Base-by-base conservation (phyloP, 1,139 yeast species). In the Yamadazyma trypodendri region DNA sequence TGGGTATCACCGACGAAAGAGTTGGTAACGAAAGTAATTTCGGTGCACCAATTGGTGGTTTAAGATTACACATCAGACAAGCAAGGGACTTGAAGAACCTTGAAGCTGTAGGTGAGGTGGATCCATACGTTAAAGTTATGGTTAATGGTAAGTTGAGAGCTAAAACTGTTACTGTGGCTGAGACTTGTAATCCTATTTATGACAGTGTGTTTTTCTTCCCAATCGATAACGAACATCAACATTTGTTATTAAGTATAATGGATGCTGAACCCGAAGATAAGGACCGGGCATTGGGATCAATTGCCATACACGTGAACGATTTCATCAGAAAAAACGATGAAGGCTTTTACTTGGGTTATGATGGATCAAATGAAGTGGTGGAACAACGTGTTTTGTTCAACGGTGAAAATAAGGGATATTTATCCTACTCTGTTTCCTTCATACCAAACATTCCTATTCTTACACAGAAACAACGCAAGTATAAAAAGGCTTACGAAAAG, bases 31-130 rank as follows among this genome's bases (percentile, higher is more conserved):
- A 36, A 28, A 63, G 68, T 18, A 63, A 65, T 39, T 65, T 68
- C 44, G 64, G 67, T 45, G 76, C 84, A 24, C 79, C 90, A 34
- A 66, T 84, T 46, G 94, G 90, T 52, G 80, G 79, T 35, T 55
- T 80, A 24, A 77, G 83, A 61, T 55, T 84, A 30, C 79, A 78
- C 48, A 50, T 84, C 37, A 71, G 79, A 45, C 63, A 68, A 24
- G 85, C 83, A 13, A 58, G 57, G 12, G 75, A 75, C 37, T 63
- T 84, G 48, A 67, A 75, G 50, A 84, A 84, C 49, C 62, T 79
- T 52, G 85, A 80, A 54, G 62, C 75, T 5, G 75, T 83, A 41
- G 90, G 90, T 39, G 77, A 75, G 44, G 79, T 84, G 50, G 90
- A 84, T 58, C 92, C 94, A 5, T 84, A 82, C 53, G 77, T 81